phyloP scores from a whole-genome alignment of 73 alveolate species.

The Tetrahymena thermophila region DNA sequence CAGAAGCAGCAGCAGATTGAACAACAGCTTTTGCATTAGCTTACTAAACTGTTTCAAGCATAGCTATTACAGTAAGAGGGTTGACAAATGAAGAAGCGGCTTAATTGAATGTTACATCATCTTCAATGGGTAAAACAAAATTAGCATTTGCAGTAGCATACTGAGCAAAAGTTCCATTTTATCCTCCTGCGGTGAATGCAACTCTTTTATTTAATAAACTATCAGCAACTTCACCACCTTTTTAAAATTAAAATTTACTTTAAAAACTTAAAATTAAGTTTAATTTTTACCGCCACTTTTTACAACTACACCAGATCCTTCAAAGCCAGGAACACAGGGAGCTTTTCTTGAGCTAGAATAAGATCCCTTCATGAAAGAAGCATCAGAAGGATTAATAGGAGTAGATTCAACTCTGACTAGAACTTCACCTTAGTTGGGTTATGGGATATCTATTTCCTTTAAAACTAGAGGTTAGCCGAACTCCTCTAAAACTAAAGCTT shows the following conservation, averaged over 20 bases:
- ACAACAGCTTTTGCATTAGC: conserved; percentile 50
- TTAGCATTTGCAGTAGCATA: conserved; percentile 54
- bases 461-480: conserved; percentile 26
- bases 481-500: conserved; percentile 36
- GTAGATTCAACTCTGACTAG: conserved; percentile 74
- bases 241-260: not conserved
- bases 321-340: conserved; percentile 60
- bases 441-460: conserved; percentile 57
- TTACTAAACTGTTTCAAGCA: conserved; percentile 31
- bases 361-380: conserved; percentile 52
- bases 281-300: conserved; percentile 43
- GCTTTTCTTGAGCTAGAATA: conserved; percentile 42
- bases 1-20: conserved; percentile 61
- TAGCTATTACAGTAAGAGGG: conserved; percentile 70
- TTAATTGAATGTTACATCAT: conserved; percentile 42
- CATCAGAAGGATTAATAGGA: conserved; percentile 81
- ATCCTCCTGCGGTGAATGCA: conserved; percentile 26
- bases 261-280: not conserved
- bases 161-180: conserved; percentile 60
- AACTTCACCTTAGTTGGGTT: conserved; percentile 67
- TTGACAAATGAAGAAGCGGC: conserved; percentile 61
- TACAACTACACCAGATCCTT: conserved; percentile 69
- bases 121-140: conserved; percentile 42
- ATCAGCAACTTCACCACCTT: not conserved
- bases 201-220: conserved; percentile 58